Percentiles rank a stretch among this genome's conserved stretches.
phyloP scores from a whole-genome alignment of 169 alveolate genomes.

The Plasmodium gonderi region DNA sequence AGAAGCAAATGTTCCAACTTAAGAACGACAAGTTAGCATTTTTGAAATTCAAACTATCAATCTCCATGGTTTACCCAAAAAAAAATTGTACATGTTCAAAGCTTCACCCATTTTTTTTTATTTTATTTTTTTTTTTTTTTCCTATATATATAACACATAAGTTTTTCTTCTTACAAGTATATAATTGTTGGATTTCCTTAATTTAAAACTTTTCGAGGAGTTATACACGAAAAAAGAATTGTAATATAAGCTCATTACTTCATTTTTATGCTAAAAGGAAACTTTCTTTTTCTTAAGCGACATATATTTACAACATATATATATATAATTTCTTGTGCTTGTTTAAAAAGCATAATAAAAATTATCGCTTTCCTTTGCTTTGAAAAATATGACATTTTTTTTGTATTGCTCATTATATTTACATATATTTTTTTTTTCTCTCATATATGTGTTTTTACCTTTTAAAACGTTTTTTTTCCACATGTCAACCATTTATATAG shows the following conservation, averaged over 20 bases:
- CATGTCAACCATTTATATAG: neutral
- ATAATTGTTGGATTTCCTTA: neutral
- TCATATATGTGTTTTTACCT: neutral
- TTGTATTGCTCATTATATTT: neutral
- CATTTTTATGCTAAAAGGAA: neutral
- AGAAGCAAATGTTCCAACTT: slow-evolving; percentile 3
- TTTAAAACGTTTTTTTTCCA: neutral
- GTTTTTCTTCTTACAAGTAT: neutral
- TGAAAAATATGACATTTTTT: neutral
- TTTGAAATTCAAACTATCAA: neutral
- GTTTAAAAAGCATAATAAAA: neutral
- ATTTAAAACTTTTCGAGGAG: neutral
- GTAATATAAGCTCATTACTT: neutral
- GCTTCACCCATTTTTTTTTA: neutral
- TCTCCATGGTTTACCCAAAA: neutral
- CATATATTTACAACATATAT: neutral
- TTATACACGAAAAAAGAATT: neutral
- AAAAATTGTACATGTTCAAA: neutral
- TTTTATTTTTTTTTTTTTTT: neutral
- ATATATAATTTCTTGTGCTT: neutral
- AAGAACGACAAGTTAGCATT: neutral
- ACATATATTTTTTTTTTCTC: neutral
- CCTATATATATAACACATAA: neutral
- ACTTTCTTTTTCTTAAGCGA: neutral
- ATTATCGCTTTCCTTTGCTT: neutral